Evolutionary conservation across 2,329 filamentous ascomycete species (phyloP).

Genomic region (Trichophyton verrucosum): DNA sequence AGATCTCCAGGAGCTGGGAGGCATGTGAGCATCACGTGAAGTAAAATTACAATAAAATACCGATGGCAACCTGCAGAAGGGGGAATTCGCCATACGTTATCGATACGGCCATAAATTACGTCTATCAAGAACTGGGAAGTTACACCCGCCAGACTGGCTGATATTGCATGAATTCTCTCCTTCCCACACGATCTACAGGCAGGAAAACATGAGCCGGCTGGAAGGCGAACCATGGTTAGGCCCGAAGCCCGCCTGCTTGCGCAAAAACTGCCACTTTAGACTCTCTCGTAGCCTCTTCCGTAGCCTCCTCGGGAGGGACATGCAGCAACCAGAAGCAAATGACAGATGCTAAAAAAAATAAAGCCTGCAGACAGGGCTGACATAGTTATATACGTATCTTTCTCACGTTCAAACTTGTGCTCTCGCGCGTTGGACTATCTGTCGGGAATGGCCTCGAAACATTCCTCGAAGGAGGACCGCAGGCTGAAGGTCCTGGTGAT

Average conservation of each 20-base stretch:
- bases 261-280: not conserved
- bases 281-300: not conserved
- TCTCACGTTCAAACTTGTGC: not conserved
- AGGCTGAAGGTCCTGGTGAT: slow-evolving; percentile 46
- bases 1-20: too few relatives aligned
- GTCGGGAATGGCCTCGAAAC: not conserved
- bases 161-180: not conserved
- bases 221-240: not conserved
- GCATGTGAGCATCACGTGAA: too few relatives aligned
- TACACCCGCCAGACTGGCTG: not conserved
- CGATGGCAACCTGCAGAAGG: too few relatives aligned
- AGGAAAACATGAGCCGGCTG: not conserved
- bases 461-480: slow-evolving; percentile 15
- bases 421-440: not conserved
- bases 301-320: not conserved
- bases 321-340: not conserved
- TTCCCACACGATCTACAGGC: not conserved
- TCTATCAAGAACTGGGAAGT: slow-evolving; percentile 2
- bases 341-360: not conserved
- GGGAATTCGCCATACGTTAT: too few relatives aligned
- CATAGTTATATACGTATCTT: not conserved
- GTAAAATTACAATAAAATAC: too few relatives aligned
- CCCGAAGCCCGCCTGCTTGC: not conserved
- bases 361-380: not conserved
- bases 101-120: not conserved